A percentile compares a stretch with the other conserved stretches of the same genome.
These are phyloP conservation scores for Lasiodiplodia theobromae DNA, from an alignment of 2,329 filamentous ascomycete genomes.

Conservation along the genomic window DNA sequence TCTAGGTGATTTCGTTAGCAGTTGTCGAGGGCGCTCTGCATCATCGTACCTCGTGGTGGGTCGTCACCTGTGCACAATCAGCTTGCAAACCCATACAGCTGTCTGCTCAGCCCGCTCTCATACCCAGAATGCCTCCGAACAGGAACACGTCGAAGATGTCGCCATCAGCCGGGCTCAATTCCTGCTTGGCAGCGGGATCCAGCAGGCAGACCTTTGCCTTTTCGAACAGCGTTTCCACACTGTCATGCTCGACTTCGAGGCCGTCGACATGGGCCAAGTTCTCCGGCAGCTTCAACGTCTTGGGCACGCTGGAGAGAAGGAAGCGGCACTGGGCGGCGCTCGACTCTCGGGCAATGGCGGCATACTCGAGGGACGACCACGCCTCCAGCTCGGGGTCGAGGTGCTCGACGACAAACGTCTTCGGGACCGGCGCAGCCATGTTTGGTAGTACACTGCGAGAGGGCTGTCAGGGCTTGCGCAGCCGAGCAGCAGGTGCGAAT, in stretches of 20 bases:
- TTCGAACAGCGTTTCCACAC: slow-evolving; percentile 83
- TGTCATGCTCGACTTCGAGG: slow-evolving; percentile 74
- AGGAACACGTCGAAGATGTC: slow-evolving; percentile 87
- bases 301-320: slow-evolving; percentile 80
- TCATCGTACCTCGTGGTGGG: slow-evolving; percentile 78
- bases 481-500: neutral
- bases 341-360: slow-evolving; percentile 84
- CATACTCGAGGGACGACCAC: slow-evolving; percentile 95
- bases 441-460: neutral
- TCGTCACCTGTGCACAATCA: slow-evolving; percentile 74
- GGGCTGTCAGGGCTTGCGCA: neutral
- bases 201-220: slow-evolving; percentile 85
- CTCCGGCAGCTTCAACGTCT: slow-evolving; percentile 65
- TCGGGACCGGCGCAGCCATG: slow-evolving; percentile 43
- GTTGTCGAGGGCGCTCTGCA: neutral
- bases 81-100: slow-evolving; percentile 28
- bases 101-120: slow-evolving; percentile 35
- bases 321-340: slow-evolving; percentile 71
- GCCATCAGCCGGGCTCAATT: slow-evolving; percentile 83
- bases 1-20: slow-evolving; percentile 61
- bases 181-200: slow-evolving; percentile 82
- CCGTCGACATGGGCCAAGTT: slow-evolving; percentile 66
- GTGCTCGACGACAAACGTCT: slow-evolving; percentile 95
- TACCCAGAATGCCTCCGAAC: slow-evolving; percentile 95
- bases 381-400: slow-evolving; percentile 91